These are phyloP conservation scores for Bolboschoenoplectus hybrid DNA, from an alignment of 202 grass and related monocot species.

Conservation along the genomic window DNA sequence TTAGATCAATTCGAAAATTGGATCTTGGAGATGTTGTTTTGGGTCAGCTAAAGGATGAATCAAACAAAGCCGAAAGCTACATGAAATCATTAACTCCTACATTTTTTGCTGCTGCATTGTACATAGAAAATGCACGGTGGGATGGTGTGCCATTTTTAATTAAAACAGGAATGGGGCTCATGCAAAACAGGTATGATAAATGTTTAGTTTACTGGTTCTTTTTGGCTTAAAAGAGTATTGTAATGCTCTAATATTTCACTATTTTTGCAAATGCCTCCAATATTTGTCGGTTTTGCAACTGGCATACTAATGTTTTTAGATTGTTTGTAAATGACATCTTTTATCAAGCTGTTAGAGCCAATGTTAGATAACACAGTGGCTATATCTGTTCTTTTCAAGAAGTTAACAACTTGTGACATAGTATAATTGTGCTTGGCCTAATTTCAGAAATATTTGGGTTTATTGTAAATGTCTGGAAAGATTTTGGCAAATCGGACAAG, in stretches of 20 bases:
- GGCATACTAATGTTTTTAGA: not conserved
- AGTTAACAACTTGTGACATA: not conserved
- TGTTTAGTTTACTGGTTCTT: not conserved
- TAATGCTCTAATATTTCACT: not conserved
- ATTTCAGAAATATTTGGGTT: not conserved
- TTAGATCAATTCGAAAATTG: slow-evolving; percentile 82
- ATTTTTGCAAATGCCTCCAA: not conserved
- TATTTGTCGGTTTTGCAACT: not conserved
- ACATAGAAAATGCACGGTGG: slow-evolving; percentile 97
- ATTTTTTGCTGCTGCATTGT: slow-evolving; percentile 85
- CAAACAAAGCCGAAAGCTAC: slow-evolving; percentile 57
- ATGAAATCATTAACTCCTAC: slow-evolving; percentile 83
- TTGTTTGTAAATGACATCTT: not conserved
- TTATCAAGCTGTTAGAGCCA: not conserved
- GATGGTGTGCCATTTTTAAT: slow-evolving; percentile 94
- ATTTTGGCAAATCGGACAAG: not conserved
- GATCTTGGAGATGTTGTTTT: slow-evolving; percentile 81
- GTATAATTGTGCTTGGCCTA: not conserved
- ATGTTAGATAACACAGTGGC: not conserved
- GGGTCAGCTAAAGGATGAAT: slow-evolving; percentile 79
- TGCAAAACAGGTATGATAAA: slow-evolving; percentile 68
- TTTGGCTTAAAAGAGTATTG: not conserved
- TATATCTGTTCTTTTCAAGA: not conserved
- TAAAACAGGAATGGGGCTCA: slow-evolving; percentile 92
- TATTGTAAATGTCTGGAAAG: not conserved